Evolutionary conservation across 2,329 filamentous ascomycete genomes (phyloP).

Genomic region (Aspergillus novoparasiticus): DNA sequence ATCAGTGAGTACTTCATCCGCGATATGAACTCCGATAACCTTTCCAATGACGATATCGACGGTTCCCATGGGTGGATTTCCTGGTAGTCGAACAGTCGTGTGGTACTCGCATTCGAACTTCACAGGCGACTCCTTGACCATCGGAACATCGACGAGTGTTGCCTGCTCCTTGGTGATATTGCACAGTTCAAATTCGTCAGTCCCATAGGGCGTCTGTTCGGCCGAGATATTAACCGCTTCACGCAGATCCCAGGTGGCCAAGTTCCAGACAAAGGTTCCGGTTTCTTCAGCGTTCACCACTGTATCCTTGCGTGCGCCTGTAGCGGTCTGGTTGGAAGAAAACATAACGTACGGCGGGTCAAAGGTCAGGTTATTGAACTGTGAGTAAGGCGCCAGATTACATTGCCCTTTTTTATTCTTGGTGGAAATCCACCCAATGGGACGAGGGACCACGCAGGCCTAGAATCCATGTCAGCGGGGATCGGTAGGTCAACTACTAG

Average conservation of each 20-base stretch:
- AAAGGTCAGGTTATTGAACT: constrained; percentile 67
- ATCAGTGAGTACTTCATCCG: constrained; percentile 56
- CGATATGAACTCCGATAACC: constrained; percentile 61
- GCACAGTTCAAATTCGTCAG: constrained; percentile 59
- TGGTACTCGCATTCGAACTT: constrained; percentile 63
- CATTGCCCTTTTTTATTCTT: constrained; percentile 49
- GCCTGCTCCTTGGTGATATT: constrained; percentile 53
- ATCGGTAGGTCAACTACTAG: background rate
- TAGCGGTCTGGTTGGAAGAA: constrained; percentile 57
- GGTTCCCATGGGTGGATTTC: constrained; percentile 59
- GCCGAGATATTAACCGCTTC: constrained; percentile 59
- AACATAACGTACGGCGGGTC: constrained; percentile 67
- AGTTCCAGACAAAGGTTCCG: constrained; percentile 61
- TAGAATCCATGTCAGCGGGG: constrained; percentile 5
- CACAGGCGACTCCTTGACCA: constrained; percentile 58
- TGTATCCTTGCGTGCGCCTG: constrained; percentile 56
- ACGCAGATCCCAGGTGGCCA: constrained; percentile 60
- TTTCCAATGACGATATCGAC: constrained; percentile 61
- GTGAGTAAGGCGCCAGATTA: constrained; percentile 63
- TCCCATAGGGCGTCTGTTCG: constrained; percentile 50
- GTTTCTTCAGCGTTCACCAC: constrained; percentile 59
- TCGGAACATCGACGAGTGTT: constrained; percentile 46
- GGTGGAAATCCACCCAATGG: constrained; percentile 66
- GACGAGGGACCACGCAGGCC: constrained; percentile 60
- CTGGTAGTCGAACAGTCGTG: constrained; percentile 57